Evolutionary conservation across 257 asterid genomes (phyloP), one percentile per base, ranked within the genome.

Genomic region (Asclepias syriaca): DNA sequence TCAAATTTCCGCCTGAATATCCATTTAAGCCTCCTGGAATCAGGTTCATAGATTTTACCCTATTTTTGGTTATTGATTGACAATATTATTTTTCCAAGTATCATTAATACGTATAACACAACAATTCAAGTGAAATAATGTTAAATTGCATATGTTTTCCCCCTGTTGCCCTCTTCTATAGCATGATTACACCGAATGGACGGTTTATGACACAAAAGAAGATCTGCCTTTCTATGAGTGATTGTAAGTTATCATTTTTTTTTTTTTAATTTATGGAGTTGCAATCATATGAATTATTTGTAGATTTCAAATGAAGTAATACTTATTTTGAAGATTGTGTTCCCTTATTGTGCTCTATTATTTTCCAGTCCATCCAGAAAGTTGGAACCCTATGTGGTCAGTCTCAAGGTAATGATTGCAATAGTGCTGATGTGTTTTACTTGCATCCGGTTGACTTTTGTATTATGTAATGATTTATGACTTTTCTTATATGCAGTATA

Each of bases 1-100:
- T 95, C 76, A 92, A 87, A 81, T 95, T 95, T 85, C 99, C 99
- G 74, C 87, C 99, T 53, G 97, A 95, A 58, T 95, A 95, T 84
- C 97, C 98, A 13, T 92, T 78, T 65, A 95, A 95, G 80, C 99
- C 99, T 74, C 72, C 72, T 14, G 72, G 91, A 66, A 92, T 95
- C 81, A 92, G 90, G 99, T 90, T 78, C 21, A 70, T 67, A 69
- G 48, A 65, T 71, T 66, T 72, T 69, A 66, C 58, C 29, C 67
- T 40, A 72, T 59, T 72, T 27, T 55, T 46, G 18, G 43, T 37
- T 27, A 11, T 46, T 58, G 21, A 24, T 46, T 13, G n/a, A 24
- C 19, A 54, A 49, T 65, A 9, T 66, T 50, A 37, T 51, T 58
- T 68, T 67, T 69, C 54, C 54, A 68, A 57, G 57, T 59, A 45